Evolutionary conservation across 176 grass and related monocot species (phyloP), one percentile per base, ranked within the genome.

Genomic region (Oryza rufipogon): DNA sequence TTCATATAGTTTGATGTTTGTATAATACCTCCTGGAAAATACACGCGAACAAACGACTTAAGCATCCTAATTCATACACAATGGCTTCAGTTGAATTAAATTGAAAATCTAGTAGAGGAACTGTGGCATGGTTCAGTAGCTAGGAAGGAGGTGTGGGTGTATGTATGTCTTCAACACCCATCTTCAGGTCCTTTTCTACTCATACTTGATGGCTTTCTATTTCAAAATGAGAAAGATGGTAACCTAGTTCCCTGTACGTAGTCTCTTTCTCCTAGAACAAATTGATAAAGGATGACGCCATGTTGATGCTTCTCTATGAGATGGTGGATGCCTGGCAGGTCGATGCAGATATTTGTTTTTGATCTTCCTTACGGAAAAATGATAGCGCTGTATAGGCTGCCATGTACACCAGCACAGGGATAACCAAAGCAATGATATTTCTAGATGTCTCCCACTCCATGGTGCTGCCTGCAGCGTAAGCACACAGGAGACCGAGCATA

Each of bases 381-480:
- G 72, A 9, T 54, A 34, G 0, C 3, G 17, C 51, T 42, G 36
- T 13, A 4, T 10, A 42, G 7, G 7, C 75, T 42, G n/a, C 36
- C 26, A 78, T 64, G 1, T 26, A 81, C 14, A 30, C 7, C 2
- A 88, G 42, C 3, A 81, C 67, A 0, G 60, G 64, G 12, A 86
- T 1, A 64, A 85, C 69, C 0, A 91, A 48, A 23, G 65, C n/a
- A 8, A 81, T 65, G 48, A 91, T 74, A 0, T 66, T 42, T 19
- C 34, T 38, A 7, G 89, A 88, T 0, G 68, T 80, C 0, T 32
- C 1, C 60, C 67, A 28, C 0, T 80, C 28, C 9, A 81, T 66
- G 6, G 64, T 70, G 23, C 89, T 88, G 22, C 85, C 89, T 1
- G 85, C 89, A 0, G 84, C 84, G 44, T 90, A 90, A 61, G 88